Percentiles rank a stretch among this genome's conserved stretches.
These are phyloP conservation scores for Eucalyptus caleyi DNA, from an alignment of 345 rosid species.

Conservation along the genomic window DNA sequence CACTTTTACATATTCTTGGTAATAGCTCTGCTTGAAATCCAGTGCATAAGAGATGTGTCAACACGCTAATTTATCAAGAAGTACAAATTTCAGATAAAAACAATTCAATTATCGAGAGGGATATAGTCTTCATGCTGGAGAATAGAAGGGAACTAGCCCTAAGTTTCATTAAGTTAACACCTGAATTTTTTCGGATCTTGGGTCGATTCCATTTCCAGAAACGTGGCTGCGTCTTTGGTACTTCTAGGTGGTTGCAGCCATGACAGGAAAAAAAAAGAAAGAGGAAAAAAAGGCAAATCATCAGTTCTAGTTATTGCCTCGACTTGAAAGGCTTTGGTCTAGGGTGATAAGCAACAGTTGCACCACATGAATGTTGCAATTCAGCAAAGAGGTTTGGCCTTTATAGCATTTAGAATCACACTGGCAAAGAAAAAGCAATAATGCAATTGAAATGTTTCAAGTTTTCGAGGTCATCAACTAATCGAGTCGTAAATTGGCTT, in stretches of 20 bases:
- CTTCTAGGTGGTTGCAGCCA: not conserved
- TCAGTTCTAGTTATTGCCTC: not conserved
- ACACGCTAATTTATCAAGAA: not conserved
- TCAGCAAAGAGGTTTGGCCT: not conserved
- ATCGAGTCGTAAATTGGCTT: not conserved
- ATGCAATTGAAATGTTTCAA: not conserved
- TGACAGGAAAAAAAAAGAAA: not conserved
- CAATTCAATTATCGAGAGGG: not conserved
- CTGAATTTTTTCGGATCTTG: constrained; percentile 37
- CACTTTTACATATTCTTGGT: constrained; percentile 55
- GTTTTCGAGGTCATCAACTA: not conserved
- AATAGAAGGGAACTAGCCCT: not conserved
- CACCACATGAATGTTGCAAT: not conserved
- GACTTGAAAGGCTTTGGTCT: not conserved
- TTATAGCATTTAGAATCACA: not conserved
- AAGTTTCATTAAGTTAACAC: constrained; percentile 1
- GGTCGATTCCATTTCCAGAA: constrained; percentile 10
- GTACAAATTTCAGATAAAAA: not conserved
- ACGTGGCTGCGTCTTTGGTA: not conserved
- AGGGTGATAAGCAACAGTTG: not conserved
- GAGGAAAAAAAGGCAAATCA: not conserved
- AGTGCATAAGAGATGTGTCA: not conserved
- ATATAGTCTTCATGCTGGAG: not conserved
- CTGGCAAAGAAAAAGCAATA: not conserved
- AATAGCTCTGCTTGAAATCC: constrained; percentile 22